Base-by-base conservation (phyloP, 306 rosid genomes). In the Cajanus cajan region DNA sequence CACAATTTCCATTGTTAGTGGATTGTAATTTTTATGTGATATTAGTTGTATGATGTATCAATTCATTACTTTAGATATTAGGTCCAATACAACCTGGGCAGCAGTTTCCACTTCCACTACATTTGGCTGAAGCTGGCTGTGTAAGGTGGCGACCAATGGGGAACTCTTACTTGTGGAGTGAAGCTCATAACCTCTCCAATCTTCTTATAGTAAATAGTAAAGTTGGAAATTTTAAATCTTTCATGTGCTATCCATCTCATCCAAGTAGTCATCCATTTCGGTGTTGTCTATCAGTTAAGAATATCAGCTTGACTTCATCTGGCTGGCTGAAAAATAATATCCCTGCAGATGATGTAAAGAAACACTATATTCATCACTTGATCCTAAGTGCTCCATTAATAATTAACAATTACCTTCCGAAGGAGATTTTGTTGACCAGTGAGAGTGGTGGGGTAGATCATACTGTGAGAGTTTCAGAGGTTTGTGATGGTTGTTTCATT, bases 111-210 rank as follows among this genome's bases (percentile, higher is more conserved):
- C 89, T 94, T 73, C 98, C 98, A 34, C 86, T 94, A 40, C 97
- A 94, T 89, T 86, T 94, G 89, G 97, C 97, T 71, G 98, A 90
- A 83, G 97, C 94, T 63, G 98, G 98, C 77, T 86, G 88, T 73
- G 84, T 94, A 71, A 89, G 98, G 74, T 94, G 97, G 97, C 90
- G 97, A 77, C 98, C 98, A 55, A 48, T 86, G 79, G 98, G 98
- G 51, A 83, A 85, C 72, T 89, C 97, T 77, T 91, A 90, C 81
- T 79, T 94, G 76, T 94, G 98, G 98, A 94, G 97, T 85, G 97
- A 94, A 87, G 86, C 91, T 80, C 92, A 88, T 76, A 89, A 82
- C 61, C 97, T 94, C 73, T 84, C 95, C 16, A 92, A 90, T 77
- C 93, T 94, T 78, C 89, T 94, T 52, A 84, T 89, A 40, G 80